Evolutionary conservation across 345 rosid species (phyloP).

Genomic region (Lumnitzera racemosa): DNA sequence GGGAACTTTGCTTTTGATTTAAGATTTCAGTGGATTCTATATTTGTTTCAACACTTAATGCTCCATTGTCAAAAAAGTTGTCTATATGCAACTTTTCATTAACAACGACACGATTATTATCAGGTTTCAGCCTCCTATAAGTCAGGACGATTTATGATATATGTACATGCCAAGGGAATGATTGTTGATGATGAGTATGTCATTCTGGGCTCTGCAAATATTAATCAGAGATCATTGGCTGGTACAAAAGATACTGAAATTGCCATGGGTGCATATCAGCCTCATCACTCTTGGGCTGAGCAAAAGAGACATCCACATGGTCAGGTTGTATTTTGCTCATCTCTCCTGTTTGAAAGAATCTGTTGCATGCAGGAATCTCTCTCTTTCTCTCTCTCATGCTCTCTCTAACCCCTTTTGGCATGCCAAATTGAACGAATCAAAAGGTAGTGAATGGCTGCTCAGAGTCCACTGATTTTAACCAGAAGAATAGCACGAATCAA

Average conservation of each 20-base stretch:
- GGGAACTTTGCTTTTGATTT: too few species aligned
- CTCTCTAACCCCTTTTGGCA: too few species aligned
- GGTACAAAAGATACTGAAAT: conserved; percentile 90
- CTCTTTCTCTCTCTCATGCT: background rate
- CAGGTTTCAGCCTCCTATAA: conserved; percentile 47
- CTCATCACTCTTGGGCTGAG: conserved; percentile 54
- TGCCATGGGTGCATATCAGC: conserved; percentile 98
- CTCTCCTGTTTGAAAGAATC: background rate
- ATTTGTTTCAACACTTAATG: background rate
- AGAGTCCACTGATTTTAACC: background rate
- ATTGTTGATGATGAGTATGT: conserved; percentile 85
- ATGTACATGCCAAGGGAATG: conserved; percentile 95
- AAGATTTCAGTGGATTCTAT: background rate
- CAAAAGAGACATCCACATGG: conserved; percentile 62
- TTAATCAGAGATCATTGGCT: conserved; percentile 97
- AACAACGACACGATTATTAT: background rate
- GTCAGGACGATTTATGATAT: conserved; percentile 70
- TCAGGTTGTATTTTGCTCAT: conserved; percentile 47
- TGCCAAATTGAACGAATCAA: background rate
- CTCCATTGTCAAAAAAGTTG: background rate
- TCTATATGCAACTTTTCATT: background rate
- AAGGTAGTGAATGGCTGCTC: background rate
- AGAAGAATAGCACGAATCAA: too few species aligned
- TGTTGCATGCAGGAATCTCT: too few species aligned
- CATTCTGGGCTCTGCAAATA: conserved; percentile 86